Evolutionary conservation across 139 green algal species (phyloP).

Genomic region (Trebouxia sp.): DNA sequence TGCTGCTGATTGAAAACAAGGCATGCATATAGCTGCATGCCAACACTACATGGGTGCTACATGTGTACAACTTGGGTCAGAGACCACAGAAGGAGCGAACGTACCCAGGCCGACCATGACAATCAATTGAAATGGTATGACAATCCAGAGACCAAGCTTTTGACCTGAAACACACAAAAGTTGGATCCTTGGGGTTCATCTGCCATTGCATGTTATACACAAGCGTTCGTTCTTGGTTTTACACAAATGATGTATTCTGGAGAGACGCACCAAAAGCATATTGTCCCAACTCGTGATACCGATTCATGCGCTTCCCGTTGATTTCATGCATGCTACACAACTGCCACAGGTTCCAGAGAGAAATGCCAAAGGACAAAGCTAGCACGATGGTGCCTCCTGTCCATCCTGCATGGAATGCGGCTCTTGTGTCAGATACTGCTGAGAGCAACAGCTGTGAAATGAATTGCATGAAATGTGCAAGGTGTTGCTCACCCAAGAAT

Average conservation of each 20-base stretch:
- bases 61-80: not conserved
- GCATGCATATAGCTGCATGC: no score
- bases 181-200: no score
- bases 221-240: no score
- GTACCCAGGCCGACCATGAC: slow-evolving; percentile 33
- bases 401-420: slow-evolving; percentile 40
- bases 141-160: slow-evolving; percentile 27
- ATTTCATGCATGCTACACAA: slow-evolving; percentile 35
- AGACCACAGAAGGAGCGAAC: not conserved
- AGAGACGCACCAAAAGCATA: slow-evolving; percentile 23
- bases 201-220: no score
- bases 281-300: slow-evolving; percentile 33
- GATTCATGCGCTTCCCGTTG: slow-evolving; percentile 34
- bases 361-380: slow-evolving; percentile 33
- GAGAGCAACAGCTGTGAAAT: no score
- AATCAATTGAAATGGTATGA: slow-evolving; percentile 34
- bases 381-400: slow-evolving; percentile 46
- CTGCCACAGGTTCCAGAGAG: slow-evolving; percentile 31
- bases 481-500: slow-evolving; percentile 31
- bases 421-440: no score
- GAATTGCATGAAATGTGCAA: not conserved
- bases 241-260: no score
- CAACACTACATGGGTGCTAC: not conserved
- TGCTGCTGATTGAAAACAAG: no score
- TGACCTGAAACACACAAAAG: no score